Percentiles rank a stretch among this genome's conserved stretches.
Evolutionary conservation across 768 basidiomycete species (phyloP).

Genomic region (Podaxis sp.): DNA sequence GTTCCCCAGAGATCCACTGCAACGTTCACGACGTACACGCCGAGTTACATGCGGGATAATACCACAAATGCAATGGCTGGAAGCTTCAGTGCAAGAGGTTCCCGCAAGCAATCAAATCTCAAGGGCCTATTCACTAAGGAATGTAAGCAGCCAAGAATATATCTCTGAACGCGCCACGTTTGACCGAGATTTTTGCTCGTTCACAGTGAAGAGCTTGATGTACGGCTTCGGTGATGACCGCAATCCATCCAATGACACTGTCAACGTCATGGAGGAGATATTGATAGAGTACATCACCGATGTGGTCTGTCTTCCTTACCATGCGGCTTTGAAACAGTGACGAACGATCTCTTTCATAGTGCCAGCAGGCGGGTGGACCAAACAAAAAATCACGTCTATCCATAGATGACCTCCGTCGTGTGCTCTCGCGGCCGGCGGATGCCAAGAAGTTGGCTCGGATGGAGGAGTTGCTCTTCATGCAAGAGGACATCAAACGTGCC

Average conservation of each 20-base stretch:
- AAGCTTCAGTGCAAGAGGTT: slow-evolving; percentile 43
- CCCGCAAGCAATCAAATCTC: slow-evolving; percentile 64
- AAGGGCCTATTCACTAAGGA: slow-evolving; percentile 82
- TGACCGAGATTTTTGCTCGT: slow-evolving; percentile 15
- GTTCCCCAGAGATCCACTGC: slow-evolving; percentile 36
- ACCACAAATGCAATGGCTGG: slow-evolving; percentile 37
- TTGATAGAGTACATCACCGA: slow-evolving; percentile 89
- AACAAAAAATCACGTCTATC: slow-evolving; percentile 74
- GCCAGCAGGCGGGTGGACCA: slow-evolving; percentile 67
- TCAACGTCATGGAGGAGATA: slow-evolving; percentile 93
- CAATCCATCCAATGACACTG: slow-evolving; percentile 83
- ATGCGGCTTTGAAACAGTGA: slow-evolving; percentile 10
- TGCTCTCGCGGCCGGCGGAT: slow-evolving; percentile 80
- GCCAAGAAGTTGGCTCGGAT: slow-evolving; percentile 89
- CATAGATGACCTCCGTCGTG: slow-evolving; percentile 82
- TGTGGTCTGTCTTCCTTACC: slow-evolving; percentile 55
- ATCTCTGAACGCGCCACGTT: slow-evolving; percentile 3
- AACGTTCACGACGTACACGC: slow-evolving; percentile 57
- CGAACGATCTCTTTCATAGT: slow-evolving; percentile 40
- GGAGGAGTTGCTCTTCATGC: slow-evolving; percentile 92
- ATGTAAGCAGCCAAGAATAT: slow-evolving; percentile 40
- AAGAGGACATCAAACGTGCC: slow-evolving; percentile 90
- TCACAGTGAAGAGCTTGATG: slow-evolving; percentile 78
- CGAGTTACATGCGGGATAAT: slow-evolving; percentile 50
- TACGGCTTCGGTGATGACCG: slow-evolving; percentile 93